These are phyloP conservation scores for Hypoxylon intermedium DNA, from an alignment of 495 filamentous ascomycete species.

Conservation along the genomic window DNA sequence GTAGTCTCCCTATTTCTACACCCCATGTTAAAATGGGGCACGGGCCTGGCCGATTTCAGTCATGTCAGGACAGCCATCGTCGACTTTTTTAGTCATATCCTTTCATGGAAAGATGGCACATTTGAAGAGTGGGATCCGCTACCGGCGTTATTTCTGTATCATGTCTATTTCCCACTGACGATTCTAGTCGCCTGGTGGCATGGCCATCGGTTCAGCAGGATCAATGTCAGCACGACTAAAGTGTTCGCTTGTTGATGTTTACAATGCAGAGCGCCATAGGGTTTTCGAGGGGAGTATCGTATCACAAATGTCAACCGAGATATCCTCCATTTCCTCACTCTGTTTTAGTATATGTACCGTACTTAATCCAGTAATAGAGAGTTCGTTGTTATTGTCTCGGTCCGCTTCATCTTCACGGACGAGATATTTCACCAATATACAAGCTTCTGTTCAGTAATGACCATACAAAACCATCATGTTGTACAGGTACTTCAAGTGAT, in stretches of 20 bases:
- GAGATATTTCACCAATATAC: too few species aligned
- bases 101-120: constrained; percentile 66
- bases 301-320: not conserved
- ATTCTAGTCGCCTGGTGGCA: constrained; percentile 49
- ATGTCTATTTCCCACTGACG: constrained; percentile 65
- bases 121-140: constrained; percentile 67
- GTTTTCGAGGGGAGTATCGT: not conserved
- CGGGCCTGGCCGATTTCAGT: constrained; percentile 14
- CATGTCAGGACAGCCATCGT: constrained; percentile 39
- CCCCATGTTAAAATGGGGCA: constrained; percentile 9
- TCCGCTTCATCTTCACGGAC: too few species aligned
- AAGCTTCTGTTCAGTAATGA: too few species aligned
- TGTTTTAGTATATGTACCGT: too few species aligned
- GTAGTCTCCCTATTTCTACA: constrained; percentile 57
- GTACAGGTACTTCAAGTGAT: too few species aligned
- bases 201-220: constrained; percentile 60
- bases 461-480: too few species aligned
- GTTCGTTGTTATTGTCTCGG: too few species aligned
- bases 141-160: constrained; percentile 65
- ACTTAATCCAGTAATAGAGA: too few species aligned
- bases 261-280: too few species aligned
- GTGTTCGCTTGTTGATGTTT: constrained; percentile 56
- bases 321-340: not conserved
- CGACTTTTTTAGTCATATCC: constrained; percentile 48
- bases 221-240: constrained; percentile 67